Conservation (phyloP, 2,329 filamentous ascomycete genomes). For the Bipolaris sorokiniana region DNA sequence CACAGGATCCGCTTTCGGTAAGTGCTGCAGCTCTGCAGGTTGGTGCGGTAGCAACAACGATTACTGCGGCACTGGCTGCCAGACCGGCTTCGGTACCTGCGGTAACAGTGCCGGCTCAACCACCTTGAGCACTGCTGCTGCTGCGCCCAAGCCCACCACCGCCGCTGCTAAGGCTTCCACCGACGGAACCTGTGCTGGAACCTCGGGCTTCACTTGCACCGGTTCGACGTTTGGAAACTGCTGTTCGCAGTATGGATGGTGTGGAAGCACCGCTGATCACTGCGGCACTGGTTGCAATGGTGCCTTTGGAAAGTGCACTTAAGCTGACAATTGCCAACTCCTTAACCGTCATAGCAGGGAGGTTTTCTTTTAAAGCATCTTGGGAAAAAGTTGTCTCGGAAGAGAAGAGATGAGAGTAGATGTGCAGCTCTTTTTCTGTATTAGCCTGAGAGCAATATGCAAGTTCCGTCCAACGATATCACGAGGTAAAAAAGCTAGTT, state of each 20-base stretch:
- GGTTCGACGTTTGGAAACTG: constrained; percentile 54
- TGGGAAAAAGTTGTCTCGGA: not conserved
- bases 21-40: constrained; percentile 53
- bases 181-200: constrained; percentile 33
- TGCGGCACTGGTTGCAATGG: constrained; percentile 44
- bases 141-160: constrained; percentile 9
- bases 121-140: constrained; percentile 8
- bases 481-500: not conserved
- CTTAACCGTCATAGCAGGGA: not conserved
- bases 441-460: not conserved
- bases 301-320: constrained; percentile 41
- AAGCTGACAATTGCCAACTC: not conserved
- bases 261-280: constrained; percentile 40
- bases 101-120: constrained; percentile 15
- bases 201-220: constrained; percentile 46
- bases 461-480: not conserved
- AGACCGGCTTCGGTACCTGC: constrained; percentile 38
- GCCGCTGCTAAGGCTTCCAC: constrained; percentile 21
- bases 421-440: not conserved
- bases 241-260: constrained; percentile 53
- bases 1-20: constrained; percentile 50
- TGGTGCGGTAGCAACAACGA: constrained; percentile 31
- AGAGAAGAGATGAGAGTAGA: not conserved
- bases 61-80: constrained; percentile 42
- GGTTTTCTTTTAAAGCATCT: not conserved